Percentiles rank a stretch among this genome's conserved stretches.
Evolutionary conservation across 495 filamentous ascomycete genomes (phyloP).

Genomic region (Hypoxylon lienhwacheense): DNA sequence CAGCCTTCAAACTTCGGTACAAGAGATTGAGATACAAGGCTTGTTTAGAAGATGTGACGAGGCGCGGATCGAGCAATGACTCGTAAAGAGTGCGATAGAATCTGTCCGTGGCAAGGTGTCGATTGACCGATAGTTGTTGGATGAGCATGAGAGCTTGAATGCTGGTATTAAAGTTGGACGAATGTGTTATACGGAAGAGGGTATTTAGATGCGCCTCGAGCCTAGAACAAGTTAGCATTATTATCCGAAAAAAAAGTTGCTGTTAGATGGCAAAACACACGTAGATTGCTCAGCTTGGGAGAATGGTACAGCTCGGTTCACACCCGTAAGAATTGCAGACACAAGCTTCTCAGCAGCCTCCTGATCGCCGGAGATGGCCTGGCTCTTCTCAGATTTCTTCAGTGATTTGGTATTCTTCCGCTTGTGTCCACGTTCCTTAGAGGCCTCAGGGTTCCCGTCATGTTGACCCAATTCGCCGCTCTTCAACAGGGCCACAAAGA

Average conservation of each 20-base stretch:
- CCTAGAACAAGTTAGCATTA: slow-evolving; percentile 43
- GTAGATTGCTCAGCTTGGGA: slow-evolving; percentile 74
- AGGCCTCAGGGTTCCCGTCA: slow-evolving; percentile 24
- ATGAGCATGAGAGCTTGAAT: slow-evolving; percentile 95
- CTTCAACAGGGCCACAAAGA: slow-evolving; percentile 77
- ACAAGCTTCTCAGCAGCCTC: slow-evolving; percentile 87
- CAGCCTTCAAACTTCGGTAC: slow-evolving; percentile 82
- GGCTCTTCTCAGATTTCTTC: slow-evolving; percentile 28
- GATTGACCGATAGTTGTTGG: slow-evolving; percentile 81
- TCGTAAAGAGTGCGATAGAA: slow-evolving; percentile 97
- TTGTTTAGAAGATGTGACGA: slow-evolving; percentile 90
- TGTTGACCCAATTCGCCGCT: slow-evolving; percentile 48
- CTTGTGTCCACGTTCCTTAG: slow-evolving; percentile 33
- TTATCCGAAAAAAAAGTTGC: neutral
- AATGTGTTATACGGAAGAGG: slow-evolving; percentile 92
- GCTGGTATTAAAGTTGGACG: slow-evolving; percentile 97
- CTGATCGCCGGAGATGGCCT: slow-evolving; percentile 17
- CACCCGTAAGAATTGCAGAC: slow-evolving; percentile 85
- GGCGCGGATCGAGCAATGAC: slow-evolving; percentile 84
- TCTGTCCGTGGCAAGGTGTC: slow-evolving; percentile 75
- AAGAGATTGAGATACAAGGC: slow-evolving; percentile 90
- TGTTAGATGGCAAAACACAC: slow-evolving; percentile 52
- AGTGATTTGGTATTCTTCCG: slow-evolving; percentile 30
- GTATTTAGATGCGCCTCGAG: slow-evolving; percentile 90
- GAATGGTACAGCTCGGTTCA: slow-evolving; percentile 95